These are phyloP conservation scores for Moesziomyces antarcticus DNA, from an alignment of 1,284 basidiomycete species.

Conservation along the genomic window DNA sequence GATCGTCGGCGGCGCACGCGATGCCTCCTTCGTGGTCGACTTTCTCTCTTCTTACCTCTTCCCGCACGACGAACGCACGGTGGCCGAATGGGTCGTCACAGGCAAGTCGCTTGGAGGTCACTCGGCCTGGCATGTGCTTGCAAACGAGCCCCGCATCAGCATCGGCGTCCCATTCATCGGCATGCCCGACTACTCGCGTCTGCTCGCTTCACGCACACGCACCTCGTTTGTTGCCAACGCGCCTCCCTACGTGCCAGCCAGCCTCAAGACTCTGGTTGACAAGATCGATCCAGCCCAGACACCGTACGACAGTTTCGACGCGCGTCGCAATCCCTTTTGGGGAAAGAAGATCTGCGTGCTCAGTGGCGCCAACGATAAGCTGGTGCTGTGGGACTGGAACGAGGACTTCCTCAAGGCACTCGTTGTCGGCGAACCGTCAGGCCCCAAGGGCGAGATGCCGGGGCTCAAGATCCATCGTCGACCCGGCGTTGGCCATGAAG, in stretches of 20 bases:
- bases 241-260: conserved; percentile 59
- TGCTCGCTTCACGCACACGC: conserved; percentile 54
- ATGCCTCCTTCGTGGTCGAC: conserved; percentile 83
- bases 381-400: conserved; percentile 61
- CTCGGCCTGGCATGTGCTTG: conserved; percentile 77
- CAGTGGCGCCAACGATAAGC: conserved; percentile 57
- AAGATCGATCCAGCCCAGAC: conserved; percentile 55
- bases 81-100: conserved; percentile 76
- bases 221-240: conserved; percentile 56
- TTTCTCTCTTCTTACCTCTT: conserved; percentile 82
- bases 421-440: conserved; percentile 49
- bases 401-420: conserved; percentile 56
- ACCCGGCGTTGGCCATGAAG: conserved; percentile 54
- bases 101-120: conserved; percentile 84
- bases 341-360: conserved; percentile 65
- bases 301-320: conserved; percentile 46
- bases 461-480: conserved; percentile 50
- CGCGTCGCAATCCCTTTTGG: conserved; percentile 52
- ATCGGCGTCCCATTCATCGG: conserved; percentile 80
- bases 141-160: conserved; percentile 75
- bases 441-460: conserved; percentile 30
- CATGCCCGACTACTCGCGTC: conserved; percentile 76
- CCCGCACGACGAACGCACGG: conserved; percentile 75
- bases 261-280: conserved; percentile 52
- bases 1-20: conserved; percentile 76